These are phyloP conservation scores for Coelastrella sp. DNA, from an alignment of 139 green algal species.

Conservation along the genomic window DNA sequence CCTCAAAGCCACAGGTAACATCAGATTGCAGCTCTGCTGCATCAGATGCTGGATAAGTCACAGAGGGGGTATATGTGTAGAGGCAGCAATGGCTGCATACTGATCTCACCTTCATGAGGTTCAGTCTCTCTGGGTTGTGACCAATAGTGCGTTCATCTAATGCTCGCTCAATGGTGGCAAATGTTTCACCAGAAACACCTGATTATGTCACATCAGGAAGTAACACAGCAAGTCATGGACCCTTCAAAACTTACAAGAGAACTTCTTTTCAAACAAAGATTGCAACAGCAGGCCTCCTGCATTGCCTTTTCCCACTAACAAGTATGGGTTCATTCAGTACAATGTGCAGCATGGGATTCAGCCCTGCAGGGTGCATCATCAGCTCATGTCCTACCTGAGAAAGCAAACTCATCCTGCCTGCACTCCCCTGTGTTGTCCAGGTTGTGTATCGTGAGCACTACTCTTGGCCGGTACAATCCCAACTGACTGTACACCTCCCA, in stretches of 20 bases:
- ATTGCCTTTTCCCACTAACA: too few relatives aligned
- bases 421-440: constrained; percentile 93
- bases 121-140: constrained; percentile 97
- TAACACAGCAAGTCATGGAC: not conserved
- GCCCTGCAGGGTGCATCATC: not conserved
- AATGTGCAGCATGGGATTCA: too few relatives aligned
- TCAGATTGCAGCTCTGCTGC: too few relatives aligned
- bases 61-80: too few relatives aligned
- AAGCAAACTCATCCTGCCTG: constrained; percentile 89
- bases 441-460: constrained; percentile 96
- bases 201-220: not conserved
- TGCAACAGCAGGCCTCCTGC: too few relatives aligned
- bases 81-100: too few relatives aligned
- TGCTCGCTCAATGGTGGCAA: constrained; percentile 86
- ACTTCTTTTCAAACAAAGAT: too few relatives aligned
- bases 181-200: constrained; percentile 82
- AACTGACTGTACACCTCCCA: constrained; percentile 81
- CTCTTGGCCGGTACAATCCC: constrained; percentile 61
- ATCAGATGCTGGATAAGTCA: too few relatives aligned
- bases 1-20: not conserved
- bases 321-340: too few relatives aligned
- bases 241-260: too few relatives aligned
- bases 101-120: constrained; percentile 86
- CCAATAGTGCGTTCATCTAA: constrained; percentile 97
- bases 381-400: constrained; percentile 57